These are phyloP conservation scores for Eudorina sp. DNA, from an alignment of 139 green algal genomes.

Conservation along the genomic window DNA sequence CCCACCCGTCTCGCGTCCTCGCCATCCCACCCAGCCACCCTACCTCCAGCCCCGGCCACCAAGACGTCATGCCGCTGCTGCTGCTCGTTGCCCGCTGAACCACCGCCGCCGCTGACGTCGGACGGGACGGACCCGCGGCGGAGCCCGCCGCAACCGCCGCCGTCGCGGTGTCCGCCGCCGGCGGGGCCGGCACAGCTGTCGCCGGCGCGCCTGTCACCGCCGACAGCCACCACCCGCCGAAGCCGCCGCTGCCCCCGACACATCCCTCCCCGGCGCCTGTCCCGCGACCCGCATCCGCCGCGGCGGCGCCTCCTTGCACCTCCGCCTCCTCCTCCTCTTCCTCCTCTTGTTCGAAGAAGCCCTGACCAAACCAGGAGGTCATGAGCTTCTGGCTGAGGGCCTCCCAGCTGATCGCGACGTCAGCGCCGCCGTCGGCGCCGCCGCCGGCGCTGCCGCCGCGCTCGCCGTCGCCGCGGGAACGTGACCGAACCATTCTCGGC, in stretches of 20 bases:
- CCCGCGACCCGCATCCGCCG: not conserved
- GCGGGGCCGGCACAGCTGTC: not conserved
- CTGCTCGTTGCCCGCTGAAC: no score
- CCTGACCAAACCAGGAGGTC: conserved; percentile 40
- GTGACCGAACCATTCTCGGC: not conserved
- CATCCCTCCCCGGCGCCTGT: not conserved
- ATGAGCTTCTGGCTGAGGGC: conserved; percentile 35
- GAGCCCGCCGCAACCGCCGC: no score
- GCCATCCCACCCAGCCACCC: no score
- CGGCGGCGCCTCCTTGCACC: no score
- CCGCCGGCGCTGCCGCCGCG: not conserved
- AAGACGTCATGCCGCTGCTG: conserved; percentile 5
- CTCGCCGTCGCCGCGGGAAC: not conserved
- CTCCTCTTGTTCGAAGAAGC: conserved; percentile 31
- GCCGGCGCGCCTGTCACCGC: not conserved
- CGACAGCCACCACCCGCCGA: conserved; percentile 1
- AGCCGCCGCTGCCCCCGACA: not conserved
- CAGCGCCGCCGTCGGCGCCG: not conserved
- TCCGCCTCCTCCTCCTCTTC: not conserved
- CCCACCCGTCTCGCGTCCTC: no score
- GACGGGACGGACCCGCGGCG: no score
- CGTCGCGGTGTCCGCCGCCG: not conserved
- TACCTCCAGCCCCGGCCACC: conserved; percentile 40
- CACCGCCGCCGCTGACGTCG: not conserved
- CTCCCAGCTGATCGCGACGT: conserved; percentile 20